Evolutionary conservation across 1,284 basidiomycete genomes (phyloP), one percentile per base, ranked within the genome.

Genomic region (Puccinia hordei): DNA sequence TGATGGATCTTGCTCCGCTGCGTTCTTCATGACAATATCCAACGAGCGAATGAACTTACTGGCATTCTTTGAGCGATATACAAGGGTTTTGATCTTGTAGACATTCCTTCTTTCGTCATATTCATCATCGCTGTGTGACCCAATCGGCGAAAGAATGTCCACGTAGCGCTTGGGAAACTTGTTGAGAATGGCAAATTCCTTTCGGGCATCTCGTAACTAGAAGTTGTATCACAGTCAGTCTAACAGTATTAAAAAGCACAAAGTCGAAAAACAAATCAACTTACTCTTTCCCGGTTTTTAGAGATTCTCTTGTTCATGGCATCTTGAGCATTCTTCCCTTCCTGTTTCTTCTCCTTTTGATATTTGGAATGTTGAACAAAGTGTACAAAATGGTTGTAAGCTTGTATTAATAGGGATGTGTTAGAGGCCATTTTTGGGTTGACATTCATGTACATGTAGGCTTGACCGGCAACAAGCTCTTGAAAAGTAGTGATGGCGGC

Each of bases 11-110:
- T n/a, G n/a, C n/a, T n/a, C n/a, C n/a, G n/a, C n/a, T n/a, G n/a
- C n/a, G n/a, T n/a, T n/a, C n/a, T n/a, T n/a, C n/a, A 66, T 76
- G 2, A 24, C 61, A 2, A 51, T 24, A 17, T 76, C 61, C 12
- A 66, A 30, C 19, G 10, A 9, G 27, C 44, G 38, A 33, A 76
- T 30, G 30, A 76, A 76, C 61, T 76, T 76, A 55, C 41, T 65
- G 74, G 74, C 38, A 30, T 66, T 76, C 22, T 76, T 76, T 1
- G 61, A 76, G n/a, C 44, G 35, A 65, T 76, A 76, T 0, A 17
- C 3, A 22, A 63, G 41, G 30, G 30, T 74, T 44, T 74, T 65
- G 33, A 65, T 65, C 38, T 65, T 65, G 33, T 65, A 65, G 33
- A 65, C 8, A 8, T 74, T 74, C 3, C 27, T 24, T 33, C 41